Conservation (phyloP, 345 rosid genomes). For the Acer saccharum region DNA sequence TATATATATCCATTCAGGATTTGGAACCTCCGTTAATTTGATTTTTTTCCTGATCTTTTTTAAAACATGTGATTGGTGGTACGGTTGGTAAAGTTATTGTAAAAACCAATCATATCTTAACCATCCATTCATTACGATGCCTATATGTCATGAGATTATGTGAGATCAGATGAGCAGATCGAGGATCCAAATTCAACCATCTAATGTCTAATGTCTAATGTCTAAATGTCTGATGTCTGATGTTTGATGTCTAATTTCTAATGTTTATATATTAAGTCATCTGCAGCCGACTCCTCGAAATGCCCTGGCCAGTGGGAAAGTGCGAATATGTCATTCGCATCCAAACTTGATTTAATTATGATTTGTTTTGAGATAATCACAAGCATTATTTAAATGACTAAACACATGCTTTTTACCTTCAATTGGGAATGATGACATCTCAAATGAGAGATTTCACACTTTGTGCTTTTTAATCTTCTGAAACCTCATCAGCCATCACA, state of each 20-base stretch:
- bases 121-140: accelerated
- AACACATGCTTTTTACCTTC: constrained; percentile 26
- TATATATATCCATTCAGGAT: too few relatives aligned
- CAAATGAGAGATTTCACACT: too few relatives aligned
- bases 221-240: too few relatives aligned
- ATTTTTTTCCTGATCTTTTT: too few relatives aligned
- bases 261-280: constrained; percentile 24
- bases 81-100: too few relatives aligned
- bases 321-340: constrained; percentile 17
- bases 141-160: too few relatives aligned
- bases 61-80: too few relatives aligned
- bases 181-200: background rate
- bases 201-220: background rate
- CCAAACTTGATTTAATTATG: background rate
- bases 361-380: constrained; percentile 24
- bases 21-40: too few relatives aligned
- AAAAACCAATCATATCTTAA: too few relatives aligned
- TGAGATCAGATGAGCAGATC: too few relatives aligned
- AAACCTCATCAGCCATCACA: constrained; percentile 12
- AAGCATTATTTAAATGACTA: background rate
- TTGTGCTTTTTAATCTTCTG: background rate
- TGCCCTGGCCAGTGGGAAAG: constrained; percentile 26
- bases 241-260: too few relatives aligned
- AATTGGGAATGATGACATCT: background rate
- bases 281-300: constrained; percentile 12